Evolutionary conservation across 2,329 filamentous ascomycete species (phyloP).

Genomic region (Fusarium sp.): DNA sequence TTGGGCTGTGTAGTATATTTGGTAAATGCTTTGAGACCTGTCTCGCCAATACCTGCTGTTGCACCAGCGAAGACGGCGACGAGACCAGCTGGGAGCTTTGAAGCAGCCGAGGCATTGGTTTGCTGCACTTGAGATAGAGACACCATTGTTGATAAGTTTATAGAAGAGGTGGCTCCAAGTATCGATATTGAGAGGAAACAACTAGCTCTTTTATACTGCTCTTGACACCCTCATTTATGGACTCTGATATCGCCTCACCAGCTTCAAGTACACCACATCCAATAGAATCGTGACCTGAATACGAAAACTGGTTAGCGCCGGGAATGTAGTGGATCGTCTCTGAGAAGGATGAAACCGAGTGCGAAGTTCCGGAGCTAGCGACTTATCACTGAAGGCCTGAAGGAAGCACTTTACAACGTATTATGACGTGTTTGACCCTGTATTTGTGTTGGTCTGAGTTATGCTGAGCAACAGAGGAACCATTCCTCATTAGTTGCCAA

Average conservation of each 20-base stretch:
- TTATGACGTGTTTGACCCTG: slow-evolving; percentile 13
- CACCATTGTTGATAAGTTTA: slow-evolving; percentile 13
- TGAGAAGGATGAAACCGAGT: slow-evolving; percentile 13
- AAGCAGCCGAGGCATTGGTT: slow-evolving; percentile 19
- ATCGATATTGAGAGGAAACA: not conserved
- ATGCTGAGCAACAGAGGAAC: not conserved
- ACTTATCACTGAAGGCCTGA: not conserved
- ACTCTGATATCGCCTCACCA: not conserved
- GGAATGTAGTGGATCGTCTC: not conserved
- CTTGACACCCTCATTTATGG: not conserved
- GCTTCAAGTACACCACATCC: not conserved
- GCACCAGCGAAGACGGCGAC: slow-evolving; percentile 64
- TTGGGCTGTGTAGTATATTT: slow-evolving; percentile 53
- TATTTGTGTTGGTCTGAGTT: not conserved
- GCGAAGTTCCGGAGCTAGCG: slow-evolving; percentile 6
- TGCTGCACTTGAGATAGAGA: slow-evolving; percentile 20
- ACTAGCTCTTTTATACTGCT: not conserved
- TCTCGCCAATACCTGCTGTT: slow-evolving; percentile 65
- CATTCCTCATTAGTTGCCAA: not conserved
- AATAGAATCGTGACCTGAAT: slow-evolving; percentile 11
- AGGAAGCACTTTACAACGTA: not conserved
- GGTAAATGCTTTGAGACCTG: slow-evolving; percentile 58
- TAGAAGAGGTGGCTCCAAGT: not conserved
- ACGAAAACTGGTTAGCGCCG: slow-evolving; percentile 39
- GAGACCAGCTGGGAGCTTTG: slow-evolving; percentile 35